Conservation (phyloP, 768 basidiomycete genomes). For the Russula olivacea region DNA sequence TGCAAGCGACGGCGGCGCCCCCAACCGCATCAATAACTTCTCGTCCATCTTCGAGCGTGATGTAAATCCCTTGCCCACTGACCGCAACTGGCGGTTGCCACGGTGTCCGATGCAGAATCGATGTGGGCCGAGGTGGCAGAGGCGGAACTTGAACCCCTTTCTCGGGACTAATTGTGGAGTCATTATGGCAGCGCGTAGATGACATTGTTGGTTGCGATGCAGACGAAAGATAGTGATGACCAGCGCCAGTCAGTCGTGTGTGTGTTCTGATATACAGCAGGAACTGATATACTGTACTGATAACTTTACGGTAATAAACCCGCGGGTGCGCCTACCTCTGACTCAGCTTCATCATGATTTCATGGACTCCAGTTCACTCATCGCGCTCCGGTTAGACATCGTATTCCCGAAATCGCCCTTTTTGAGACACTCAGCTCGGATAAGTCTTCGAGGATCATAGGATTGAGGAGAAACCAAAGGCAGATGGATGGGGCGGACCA, state of each 20-base stretch:
- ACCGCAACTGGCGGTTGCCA: slow-evolving; percentile 69
- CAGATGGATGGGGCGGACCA: background rate
- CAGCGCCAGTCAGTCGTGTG: too few relatives aligned
- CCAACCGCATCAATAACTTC: slow-evolving; percentile 74
- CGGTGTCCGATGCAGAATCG: slow-evolving; percentile 47
- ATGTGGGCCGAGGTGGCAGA: slow-evolving; percentile 16
- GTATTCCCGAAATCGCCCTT: background rate
- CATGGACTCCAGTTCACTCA: background rate
- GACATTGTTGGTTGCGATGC: slow-evolving; percentile 3
- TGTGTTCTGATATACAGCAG: background rate
- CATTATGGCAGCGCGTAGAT: background rate
- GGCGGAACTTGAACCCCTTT: background rate
- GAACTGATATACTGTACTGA: background rate
- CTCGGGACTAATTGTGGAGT: background rate
- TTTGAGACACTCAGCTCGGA: background rate
- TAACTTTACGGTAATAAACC: background rate
- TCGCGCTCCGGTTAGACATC: background rate
- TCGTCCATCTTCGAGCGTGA: slow-evolving; percentile 64
- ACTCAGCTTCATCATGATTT: background rate
- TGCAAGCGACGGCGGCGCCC: slow-evolving; percentile 76
- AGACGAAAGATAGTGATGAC: background rate
- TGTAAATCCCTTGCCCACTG: slow-evolving; percentile 60
- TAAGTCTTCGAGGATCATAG: background rate
- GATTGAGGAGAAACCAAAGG: too few relatives aligned
- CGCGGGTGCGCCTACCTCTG: background rate